Evolutionary conservation across 2,329 filamentous ascomycete species (phyloP).

Genomic region (Colletotrichum limetticola): DNA sequence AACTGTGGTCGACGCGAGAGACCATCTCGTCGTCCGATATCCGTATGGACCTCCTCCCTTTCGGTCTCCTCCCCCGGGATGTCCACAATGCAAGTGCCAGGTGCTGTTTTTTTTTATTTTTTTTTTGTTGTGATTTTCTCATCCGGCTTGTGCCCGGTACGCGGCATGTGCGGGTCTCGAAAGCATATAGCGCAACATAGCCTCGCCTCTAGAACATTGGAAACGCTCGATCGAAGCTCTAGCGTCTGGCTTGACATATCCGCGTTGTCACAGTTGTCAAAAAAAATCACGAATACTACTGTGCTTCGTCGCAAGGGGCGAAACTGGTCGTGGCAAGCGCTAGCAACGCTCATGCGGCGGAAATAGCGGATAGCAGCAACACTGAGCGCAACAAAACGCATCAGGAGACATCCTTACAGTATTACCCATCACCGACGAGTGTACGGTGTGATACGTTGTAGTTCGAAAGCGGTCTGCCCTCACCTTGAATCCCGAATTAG

Average conservation of each 20-base stretch:
- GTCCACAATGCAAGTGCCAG: neutral
- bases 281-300: too few species aligned
- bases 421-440: constrained; percentile 12
- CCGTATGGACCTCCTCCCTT: too few species aligned
- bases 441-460: neutral
- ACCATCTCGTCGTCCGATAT: neutral
- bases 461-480: neutral
- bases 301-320: neutral
- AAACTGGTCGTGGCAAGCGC: neutral
- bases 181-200: neutral
- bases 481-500: neutral
- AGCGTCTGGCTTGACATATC: neutral
- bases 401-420: neutral
- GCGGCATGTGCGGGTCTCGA: constrained; percentile 1
- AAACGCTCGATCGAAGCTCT: neutral
- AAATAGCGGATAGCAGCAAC: neutral
- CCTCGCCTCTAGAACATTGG: constrained; percentile 15
- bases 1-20: neutral
- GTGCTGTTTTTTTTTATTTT: too few species aligned
- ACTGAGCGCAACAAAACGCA: neutral
- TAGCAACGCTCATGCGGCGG: neutral
- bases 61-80: neutral
- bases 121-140: too few species aligned
- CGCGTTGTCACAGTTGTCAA: neutral
- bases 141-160: neutral